Percentiles rank a stretch among this genome's conserved stretches.
Evolutionary conservation across 257 asterid genomes (phyloP).

Genomic region (Verbascum thapsus): DNA sequence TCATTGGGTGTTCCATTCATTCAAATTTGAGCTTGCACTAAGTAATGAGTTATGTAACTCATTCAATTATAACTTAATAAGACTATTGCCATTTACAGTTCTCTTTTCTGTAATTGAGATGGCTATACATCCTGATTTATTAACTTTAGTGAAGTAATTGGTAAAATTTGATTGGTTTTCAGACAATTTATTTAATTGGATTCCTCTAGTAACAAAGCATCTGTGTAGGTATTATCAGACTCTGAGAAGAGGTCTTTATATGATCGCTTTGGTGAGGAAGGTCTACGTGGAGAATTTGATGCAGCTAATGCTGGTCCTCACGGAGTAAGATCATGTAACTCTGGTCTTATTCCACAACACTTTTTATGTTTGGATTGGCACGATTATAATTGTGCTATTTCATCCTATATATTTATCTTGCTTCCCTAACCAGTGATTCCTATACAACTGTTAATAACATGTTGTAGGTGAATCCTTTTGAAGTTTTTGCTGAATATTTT

Average conservation of each 20-base stretch:
- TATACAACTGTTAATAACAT: constrained; percentile 15
- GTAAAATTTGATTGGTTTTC: constrained; percentile 14
- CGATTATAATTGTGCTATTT: constrained; percentile 2
- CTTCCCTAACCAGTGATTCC: constrained; percentile 21
- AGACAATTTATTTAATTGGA: constrained; percentile 11
- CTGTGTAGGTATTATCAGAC: constrained; percentile 83
- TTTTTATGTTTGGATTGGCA: constrained; percentile 23
- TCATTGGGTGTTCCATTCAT: neutral
- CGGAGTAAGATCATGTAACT: constrained; percentile 54
- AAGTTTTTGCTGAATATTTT: constrained; percentile 72
- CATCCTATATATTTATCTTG: constrained; percentile 20
- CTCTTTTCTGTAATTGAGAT: constrained; percentile 7
- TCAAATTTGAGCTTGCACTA: neutral
- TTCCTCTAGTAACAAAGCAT: constrained; percentile 32
- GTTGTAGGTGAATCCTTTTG: constrained; percentile 84
- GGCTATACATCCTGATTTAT: constrained; percentile 15
- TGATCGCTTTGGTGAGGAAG: constrained; percentile 92
- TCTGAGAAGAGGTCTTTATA: constrained; percentile 77
- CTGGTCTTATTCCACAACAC: neutral
- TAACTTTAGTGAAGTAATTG: constrained; percentile 13
- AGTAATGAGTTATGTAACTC: constrained; percentile 1
- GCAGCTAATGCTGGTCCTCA: constrained; percentile 56
- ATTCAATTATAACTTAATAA: constrained; percentile 14
- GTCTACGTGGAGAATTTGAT: constrained; percentile 68
- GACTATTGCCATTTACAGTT: neutral